A percentile compares a stretch with the other conserved stretches of the same genome.
Conservation (phyloP, 2,329 filamentous ascomycete genomes). For the Diaporthe australafricana region DNA sequence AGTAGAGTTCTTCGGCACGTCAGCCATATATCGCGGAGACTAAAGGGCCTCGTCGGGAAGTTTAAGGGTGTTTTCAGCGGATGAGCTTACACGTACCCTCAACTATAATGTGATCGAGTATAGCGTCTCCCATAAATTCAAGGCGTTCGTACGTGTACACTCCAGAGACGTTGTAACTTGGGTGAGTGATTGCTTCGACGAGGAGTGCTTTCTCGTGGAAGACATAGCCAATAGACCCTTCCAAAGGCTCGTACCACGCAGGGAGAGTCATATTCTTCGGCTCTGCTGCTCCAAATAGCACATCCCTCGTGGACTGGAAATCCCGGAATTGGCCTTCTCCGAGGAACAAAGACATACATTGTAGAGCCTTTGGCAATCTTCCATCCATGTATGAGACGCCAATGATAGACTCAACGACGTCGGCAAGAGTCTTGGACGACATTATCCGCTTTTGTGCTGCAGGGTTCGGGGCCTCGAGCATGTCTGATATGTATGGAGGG, state of each 20-base stretch:
- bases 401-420: conserved; percentile 87
- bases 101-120: conserved; percentile 84
- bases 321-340: conserved; percentile 40
- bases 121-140: conserved; percentile 88
- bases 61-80: not conserved
- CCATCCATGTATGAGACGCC: conserved; percentile 80
- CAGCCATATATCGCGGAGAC: not conserved
- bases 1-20: conserved; percentile 62
- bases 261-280: conserved; percentile 50
- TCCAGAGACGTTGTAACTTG: conserved; percentile 64
- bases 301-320: conserved; percentile 42
- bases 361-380: conserved; percentile 70
- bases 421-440: conserved; percentile 85
- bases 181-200: conserved; percentile 84
- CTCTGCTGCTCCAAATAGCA: conserved; percentile 56
- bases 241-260: conserved; percentile 61
- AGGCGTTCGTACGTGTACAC: conserved; percentile 74
- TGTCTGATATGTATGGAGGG: conserved; percentile 66
- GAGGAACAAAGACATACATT: conserved; percentile 76
- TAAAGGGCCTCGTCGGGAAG: too few relatives aligned
- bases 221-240: conserved; percentile 75
- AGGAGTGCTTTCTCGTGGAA: conserved; percentile 78
- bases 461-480: conserved; percentile 40
- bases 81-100: not conserved
- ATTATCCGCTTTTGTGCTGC: conserved; percentile 52